Percentiles rank a stretch among this genome's conserved stretches.
Conservation (phyloP, 2,329 filamentous ascomycete species). For the Aspergillus phoenicis region DNA sequence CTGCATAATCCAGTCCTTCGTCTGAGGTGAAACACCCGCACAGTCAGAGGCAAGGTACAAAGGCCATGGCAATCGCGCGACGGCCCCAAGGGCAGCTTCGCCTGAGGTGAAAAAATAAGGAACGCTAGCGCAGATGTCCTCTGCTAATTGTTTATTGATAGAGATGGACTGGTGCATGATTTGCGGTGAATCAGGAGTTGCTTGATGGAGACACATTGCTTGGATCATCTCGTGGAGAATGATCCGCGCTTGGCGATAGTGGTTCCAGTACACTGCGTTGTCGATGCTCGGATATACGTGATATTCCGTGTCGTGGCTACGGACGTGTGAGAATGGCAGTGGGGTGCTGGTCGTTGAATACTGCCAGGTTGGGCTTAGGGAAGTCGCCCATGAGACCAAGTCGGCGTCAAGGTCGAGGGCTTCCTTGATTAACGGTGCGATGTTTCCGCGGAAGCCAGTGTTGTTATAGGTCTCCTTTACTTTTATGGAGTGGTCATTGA, state of each 20-base stretch:
- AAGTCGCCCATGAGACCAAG: background rate
- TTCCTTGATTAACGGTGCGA: background rate
- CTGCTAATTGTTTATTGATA: conserved; percentile 9
- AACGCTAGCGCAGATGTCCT: conserved; percentile 24
- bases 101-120: conserved; percentile 20
- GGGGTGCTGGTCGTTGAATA: background rate
- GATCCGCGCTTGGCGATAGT: conserved; percentile 6
- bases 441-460: too few relatives aligned
- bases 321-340: background rate
- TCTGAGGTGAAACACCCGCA: background rate
- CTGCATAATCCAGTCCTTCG: conserved; percentile 6
- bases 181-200: background rate
- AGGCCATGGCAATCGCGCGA: conserved; percentile 21
- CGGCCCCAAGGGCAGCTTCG: conserved; percentile 9
- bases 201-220: background rate
- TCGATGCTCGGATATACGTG: background rate
- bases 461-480: background rate
- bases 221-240: conserved; percentile 8
- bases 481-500: background rate
- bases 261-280: conserved; percentile 1
- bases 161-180: background rate
- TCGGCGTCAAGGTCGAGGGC: background rate
- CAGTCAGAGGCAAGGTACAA: conserved; percentile 22
- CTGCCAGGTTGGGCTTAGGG: background rate
- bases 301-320: background rate